Conservation (phyloP, 2,329 filamentous ascomycete species). For the Fusarium tricinctum region DNA sequence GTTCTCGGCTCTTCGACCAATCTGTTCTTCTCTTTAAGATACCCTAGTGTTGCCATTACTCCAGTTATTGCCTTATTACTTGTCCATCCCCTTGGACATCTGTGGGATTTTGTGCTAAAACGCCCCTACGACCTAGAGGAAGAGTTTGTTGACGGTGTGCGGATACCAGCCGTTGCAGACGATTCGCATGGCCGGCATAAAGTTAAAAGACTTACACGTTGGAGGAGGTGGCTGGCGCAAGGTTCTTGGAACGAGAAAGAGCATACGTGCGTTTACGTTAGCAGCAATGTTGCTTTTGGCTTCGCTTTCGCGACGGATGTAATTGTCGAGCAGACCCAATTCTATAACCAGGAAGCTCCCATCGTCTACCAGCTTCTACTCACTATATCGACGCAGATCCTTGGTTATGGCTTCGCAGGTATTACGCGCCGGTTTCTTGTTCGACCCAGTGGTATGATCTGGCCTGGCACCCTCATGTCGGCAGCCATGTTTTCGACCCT, state of each 20-base stretch:
- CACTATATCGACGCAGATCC: slow-evolving; percentile 86
- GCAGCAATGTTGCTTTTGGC: slow-evolving; percentile 89
- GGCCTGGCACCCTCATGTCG: slow-evolving; percentile 89
- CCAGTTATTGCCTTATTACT: slow-evolving; percentile 89
- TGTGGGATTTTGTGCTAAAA: slow-evolving; percentile 83
- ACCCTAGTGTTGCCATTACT: slow-evolving; percentile 90
- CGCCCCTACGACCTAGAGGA: slow-evolving; percentile 66
- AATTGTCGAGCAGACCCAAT: slow-evolving; percentile 90
- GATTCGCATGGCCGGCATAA: slow-evolving; percentile 36
- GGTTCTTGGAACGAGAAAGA: slow-evolving; percentile 90
- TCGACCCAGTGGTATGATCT: slow-evolving; percentile 89
- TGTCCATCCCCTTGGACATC: slow-evolving; percentile 83
- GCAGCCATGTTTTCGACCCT: slow-evolving; percentile 90
- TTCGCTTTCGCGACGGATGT: slow-evolving; percentile 92
- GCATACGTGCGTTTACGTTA: slow-evolving; percentile 89
- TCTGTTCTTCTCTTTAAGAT: slow-evolving; percentile 89
- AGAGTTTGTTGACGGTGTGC: slow-evolving; percentile 65
- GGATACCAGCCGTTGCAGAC: slow-evolving; percentile 41
- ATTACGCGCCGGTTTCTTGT: slow-evolving; percentile 85
- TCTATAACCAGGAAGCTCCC: slow-evolving; percentile 85
- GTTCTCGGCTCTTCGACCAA: slow-evolving; percentile 87
- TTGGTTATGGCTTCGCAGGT: slow-evolving; percentile 89
- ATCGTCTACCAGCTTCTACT: slow-evolving; percentile 85
- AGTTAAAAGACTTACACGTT: slow-evolving; percentile 55
- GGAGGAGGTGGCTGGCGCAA: slow-evolving; percentile 82